Percentiles rank a stretch among this genome's conserved stretches.
Evolutionary conservation across 2,329 filamentous ascomycete species (phyloP).

Genomic region (Ascochyta viciae-villosae): DNA sequence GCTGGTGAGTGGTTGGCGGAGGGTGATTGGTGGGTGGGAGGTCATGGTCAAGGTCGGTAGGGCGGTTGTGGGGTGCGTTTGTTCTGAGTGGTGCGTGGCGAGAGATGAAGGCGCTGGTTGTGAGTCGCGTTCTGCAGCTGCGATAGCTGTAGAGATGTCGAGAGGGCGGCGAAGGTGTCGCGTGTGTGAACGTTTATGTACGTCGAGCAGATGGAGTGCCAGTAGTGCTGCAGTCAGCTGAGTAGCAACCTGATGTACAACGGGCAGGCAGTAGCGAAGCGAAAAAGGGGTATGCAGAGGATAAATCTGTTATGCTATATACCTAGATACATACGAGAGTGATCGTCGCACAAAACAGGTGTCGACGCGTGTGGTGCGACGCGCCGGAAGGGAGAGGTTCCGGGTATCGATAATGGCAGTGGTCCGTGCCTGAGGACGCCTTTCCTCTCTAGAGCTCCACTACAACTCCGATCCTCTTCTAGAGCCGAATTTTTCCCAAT

Average conservation of each 20-base stretch:
- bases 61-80: not conserved
- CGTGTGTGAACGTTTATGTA: too few relatives aligned
- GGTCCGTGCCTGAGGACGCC: not conserved
- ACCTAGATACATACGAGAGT: not conserved
- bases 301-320: not conserved
- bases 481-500: too few relatives aligned
- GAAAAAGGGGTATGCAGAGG: not conserved
- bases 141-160: too few relatives aligned
- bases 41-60: not conserved
- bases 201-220: too few relatives aligned
- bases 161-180: too few relatives aligned
- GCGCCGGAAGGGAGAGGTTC: slow-evolving; percentile 7
- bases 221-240: too few relatives aligned
- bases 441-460: too few relatives aligned
- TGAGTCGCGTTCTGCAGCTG: too few relatives aligned
- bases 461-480: too few relatives aligned
- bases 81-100: not conserved
- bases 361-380: slow-evolving; percentile 5
- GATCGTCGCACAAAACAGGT: not conserved
- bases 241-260: too few relatives aligned
- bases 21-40: slow-evolving; percentile 24
- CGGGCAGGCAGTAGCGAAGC: too few relatives aligned
- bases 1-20: slow-evolving; percentile 39
- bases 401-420: not conserved
- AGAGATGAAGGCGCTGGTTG: too few relatives aligned